Evolutionary conservation across 495 filamentous ascomycete species (phyloP).

Genomic region (Xylaria grammica): DNA sequence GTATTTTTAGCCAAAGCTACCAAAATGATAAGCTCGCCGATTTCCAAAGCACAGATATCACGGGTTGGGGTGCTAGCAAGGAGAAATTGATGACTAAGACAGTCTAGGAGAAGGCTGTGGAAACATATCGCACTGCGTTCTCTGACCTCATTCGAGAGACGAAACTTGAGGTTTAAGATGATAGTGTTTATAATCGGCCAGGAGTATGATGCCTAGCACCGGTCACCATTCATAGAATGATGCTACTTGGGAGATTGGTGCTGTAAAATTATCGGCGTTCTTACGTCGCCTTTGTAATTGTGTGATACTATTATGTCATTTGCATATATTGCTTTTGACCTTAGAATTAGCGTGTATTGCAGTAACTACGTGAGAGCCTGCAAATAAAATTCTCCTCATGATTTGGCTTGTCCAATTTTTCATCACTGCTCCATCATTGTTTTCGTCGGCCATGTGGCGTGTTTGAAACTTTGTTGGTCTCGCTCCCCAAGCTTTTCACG

Average conservation of each 20-base stretch:
- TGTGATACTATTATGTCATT: too few relatives aligned
- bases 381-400: too few relatives aligned
- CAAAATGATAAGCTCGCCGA: constrained; percentile 34
- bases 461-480: constrained; percentile 53
- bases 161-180: constrained; percentile 17
- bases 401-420: too few relatives aligned
- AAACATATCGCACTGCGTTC: constrained; percentile 33
- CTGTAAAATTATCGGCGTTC: constrained; percentile 37
- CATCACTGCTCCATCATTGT: too few relatives aligned
- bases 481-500: constrained; percentile 49
- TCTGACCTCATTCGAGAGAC: constrained; percentile 19
- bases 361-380: too few relatives aligned
- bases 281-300: constrained; percentile 22
- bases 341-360: too few relatives aligned
- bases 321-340: too few relatives aligned
- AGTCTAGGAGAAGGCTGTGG: constrained; percentile 32
- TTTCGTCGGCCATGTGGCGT: too few relatives aligned
- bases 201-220: constrained; percentile 22
- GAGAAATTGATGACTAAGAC: constrained; percentile 39
- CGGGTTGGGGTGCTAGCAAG: constrained; percentile 28
- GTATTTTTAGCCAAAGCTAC: constrained; percentile 49
- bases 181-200: neutral
- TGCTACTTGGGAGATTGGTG: constrained; percentile 36
- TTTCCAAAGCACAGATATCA: constrained; percentile 43
- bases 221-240: too few relatives aligned